Base-by-base conservation (phyloP, 768 basidiomycete genomes). In the Mycena haematopus region DNA sequence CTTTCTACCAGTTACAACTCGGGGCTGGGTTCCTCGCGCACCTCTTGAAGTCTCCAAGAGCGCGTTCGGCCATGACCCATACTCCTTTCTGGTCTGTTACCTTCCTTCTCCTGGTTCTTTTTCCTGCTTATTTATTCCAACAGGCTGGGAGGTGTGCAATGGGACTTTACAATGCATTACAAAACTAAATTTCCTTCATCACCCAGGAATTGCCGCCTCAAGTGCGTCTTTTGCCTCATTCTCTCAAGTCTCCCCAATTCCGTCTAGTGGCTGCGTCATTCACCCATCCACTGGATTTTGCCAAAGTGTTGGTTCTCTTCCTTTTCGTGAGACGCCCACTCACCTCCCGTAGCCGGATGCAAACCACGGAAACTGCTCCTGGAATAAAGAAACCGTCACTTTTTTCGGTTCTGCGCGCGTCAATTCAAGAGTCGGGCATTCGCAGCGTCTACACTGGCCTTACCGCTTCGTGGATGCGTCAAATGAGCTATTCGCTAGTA, bases 401-500 rank as follows among this genome's bases (percentile, higher is more conserved):
- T 72, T 68, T 91, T 60, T 77, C 79, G 38, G 84, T 91, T 22
- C 78, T 95, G 49, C 83, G 83, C 49, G 77, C 77, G 58, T 90
- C 93, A 17, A 76, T 95, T 35, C 75, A 80, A 17, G 79, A 86
- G 65, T 85, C 86, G 21, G 93, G 94, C 65, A 71, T 93, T 65
- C 82, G 82, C 59, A 91, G 91, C 64, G 75, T 95, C 25, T 95
- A 92, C 69, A 87, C 89, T 13, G 94, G 94, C 24, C 82, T 95
- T 35, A 87, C 88, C 6, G 93, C 93, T 6, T 92, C 93, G 3
- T 74, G 94, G 24, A 80, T 95, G 74, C 84, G 94, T 54, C 94
- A 96, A 76, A 94, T 95, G 93, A 88, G 92, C 11, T 96, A 96
- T 70, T 92, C 92, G 0, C 85, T 95, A 49, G 91, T 93, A 56